These are phyloP conservation scores for Sporothrix luriei DNA, from an alignment of 2,329 filamentous ascomycete species.

Conservation along the genomic window DNA sequence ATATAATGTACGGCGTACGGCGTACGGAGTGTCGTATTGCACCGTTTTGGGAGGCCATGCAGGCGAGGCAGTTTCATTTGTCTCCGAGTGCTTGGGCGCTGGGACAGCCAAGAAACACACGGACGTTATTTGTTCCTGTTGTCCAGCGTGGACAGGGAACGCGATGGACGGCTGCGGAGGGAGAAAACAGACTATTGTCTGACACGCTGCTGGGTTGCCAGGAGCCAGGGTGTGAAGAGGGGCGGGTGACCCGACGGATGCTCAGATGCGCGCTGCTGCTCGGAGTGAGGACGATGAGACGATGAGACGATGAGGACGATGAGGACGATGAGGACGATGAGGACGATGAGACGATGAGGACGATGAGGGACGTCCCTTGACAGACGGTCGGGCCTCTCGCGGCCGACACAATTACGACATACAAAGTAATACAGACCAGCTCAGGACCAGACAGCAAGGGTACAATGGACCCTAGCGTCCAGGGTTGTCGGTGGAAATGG, in stretches of 20 bases:
- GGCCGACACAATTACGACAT: no score
- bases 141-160: neutral
- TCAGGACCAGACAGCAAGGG: neutral
- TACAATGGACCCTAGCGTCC: neutral
- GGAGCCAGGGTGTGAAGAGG: no score
- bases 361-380: neutral
- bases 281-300: neutral
- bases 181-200: constrained; percentile 11
- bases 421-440: neutral
- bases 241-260: neutral
- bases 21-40: no score
- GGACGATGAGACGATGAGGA: neutral
- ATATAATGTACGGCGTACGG: no score
- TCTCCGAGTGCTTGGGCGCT: constrained; percentile 19
- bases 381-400: neutral
- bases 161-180: no score
- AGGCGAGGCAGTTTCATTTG: neutral
- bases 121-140: neutral
- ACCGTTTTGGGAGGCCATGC: neutral
- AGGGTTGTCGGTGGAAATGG: constrained; percentile 1
- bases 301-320: neutral
- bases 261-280: neutral
- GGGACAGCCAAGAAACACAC: constrained; percentile 11
- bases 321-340: neutral
- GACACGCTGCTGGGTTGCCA: neutral